Percentiles rank a stretch among this genome's conserved stretches.
Conservation (phyloP, 2,329 filamentous ascomycete species). For the Fusarium floridanum region DNA sequence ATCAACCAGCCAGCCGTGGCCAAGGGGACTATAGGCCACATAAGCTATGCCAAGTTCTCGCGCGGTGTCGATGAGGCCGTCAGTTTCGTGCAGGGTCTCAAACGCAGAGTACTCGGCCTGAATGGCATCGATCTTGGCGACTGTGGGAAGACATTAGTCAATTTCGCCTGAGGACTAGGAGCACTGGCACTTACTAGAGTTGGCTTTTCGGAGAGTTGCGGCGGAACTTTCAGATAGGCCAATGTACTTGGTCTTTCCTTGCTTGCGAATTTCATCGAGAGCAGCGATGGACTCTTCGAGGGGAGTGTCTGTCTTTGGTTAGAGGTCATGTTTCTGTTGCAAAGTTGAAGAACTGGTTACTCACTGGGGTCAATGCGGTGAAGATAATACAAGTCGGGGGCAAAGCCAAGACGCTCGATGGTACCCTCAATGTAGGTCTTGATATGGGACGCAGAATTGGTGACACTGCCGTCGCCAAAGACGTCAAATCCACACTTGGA, state of each 20-base stretch:
- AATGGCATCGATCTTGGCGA: slow-evolving; percentile 61
- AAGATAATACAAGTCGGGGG: slow-evolving; percentile 60
- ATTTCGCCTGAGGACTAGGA: neutral
- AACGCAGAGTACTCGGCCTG: slow-evolving; percentile 62
- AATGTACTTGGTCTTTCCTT: slow-evolving; percentile 63
- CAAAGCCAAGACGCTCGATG: slow-evolving; percentile 61
- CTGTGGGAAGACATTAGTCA: slow-evolving; percentile 40
- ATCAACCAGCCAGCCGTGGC: slow-evolving; percentile 62
- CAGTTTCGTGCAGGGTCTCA: slow-evolving; percentile 56
- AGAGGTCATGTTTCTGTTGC: neutral
- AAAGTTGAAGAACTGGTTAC: slow-evolving; percentile 7
- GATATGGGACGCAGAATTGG: slow-evolving; percentile 61
- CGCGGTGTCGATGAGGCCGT: slow-evolving; percentile 56
- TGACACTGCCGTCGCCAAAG: slow-evolving; percentile 53
- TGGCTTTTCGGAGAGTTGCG: slow-evolving; percentile 58
- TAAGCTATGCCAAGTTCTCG: slow-evolving; percentile 58
- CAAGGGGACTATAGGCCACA: slow-evolving; percentile 61
- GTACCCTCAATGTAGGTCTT: slow-evolving; percentile 63
- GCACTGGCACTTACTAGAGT: slow-evolving; percentile 53
- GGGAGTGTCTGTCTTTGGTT: slow-evolving; percentile 50
- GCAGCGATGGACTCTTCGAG: slow-evolving; percentile 62
- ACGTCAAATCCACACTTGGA: slow-evolving; percentile 61
- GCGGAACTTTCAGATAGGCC: slow-evolving; percentile 62
- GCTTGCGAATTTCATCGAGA: slow-evolving; percentile 59
- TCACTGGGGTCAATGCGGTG: slow-evolving; percentile 60